Base-by-base conservation (phyloP, 306 rosid genomes). In the Delonix regia region DNA sequence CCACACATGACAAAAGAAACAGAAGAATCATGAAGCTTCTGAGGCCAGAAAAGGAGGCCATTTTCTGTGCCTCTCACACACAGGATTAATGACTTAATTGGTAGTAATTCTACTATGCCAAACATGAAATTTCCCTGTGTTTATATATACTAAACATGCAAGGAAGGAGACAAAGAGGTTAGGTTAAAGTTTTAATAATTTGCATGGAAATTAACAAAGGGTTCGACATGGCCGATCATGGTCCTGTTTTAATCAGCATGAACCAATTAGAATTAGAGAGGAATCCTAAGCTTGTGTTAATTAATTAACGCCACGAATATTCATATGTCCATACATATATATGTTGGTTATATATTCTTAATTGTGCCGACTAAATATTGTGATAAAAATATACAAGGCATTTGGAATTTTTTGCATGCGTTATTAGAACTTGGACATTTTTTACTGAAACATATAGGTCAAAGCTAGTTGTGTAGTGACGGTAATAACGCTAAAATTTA, bases 191-290 rank as follows among this genome's bases (percentile, higher is more conserved):
- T 24, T 38, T 47, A 34, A 45, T 49, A 55, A 15, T 12, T 47
- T 80, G 27, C 69, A 38, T 36, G 19, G 25, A 61, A 78, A 59
- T 59, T 27, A 59, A 69, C 72, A 62, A 70, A 73, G 41, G 34
- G 4, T 9, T 47, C 36, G 55, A 51, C 67, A 57, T 62, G 78
- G 76, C 88, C 85, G 69, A 53, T 79, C 67, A 33, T 34, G 27
- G 44, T 34, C 41, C 57, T 57, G 85, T 66, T 66, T 39, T 71
- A 72, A 67, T 74, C 66, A n/a, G 57, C 66, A 47, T 39, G 28
- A 38, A 25, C 2, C 1, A 15, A 48, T 48, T 39, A 3, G 0
- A 52, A 14, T 55, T 28, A 53, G 27, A 34, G 64, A 5, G 44
- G 5, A 74, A 30, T 21, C 63, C 30, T 5, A 19, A 36, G 76